These are phyloP conservation scores for Xylariaceae sp. DNA, from an alignment of 2,329 filamentous ascomycete species.

Conservation along the genomic window DNA sequence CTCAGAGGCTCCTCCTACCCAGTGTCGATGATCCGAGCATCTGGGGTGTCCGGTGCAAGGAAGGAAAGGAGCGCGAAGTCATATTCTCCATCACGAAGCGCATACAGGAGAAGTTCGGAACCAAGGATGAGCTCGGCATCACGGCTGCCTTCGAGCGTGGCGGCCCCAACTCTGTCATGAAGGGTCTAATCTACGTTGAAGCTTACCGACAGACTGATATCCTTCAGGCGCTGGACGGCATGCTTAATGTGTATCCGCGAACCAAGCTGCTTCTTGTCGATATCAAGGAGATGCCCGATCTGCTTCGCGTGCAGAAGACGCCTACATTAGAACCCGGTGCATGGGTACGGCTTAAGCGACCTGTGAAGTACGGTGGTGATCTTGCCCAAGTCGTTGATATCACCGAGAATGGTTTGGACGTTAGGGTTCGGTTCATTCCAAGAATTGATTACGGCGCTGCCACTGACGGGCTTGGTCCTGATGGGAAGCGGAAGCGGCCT, in stretches of 20 bases:
- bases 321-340: slow-evolving; percentile 81
- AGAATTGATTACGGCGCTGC: slow-evolving; percentile 87
- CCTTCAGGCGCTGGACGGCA: slow-evolving; percentile 73
- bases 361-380: slow-evolving; percentile 80
- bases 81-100: slow-evolving; percentile 85
- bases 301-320: slow-evolving; percentile 86
- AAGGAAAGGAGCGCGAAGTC: slow-evolving; percentile 92
- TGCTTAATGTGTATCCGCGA: slow-evolving; percentile 87
- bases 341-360: slow-evolving; percentile 84
- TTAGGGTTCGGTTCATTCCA: slow-evolving; percentile 82
- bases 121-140: slow-evolving; percentile 78
- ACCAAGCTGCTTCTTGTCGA: slow-evolving; percentile 85
- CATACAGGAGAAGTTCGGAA: slow-evolving; percentile 74
- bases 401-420: slow-evolving; percentile 87
- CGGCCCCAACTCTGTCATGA: slow-evolving; percentile 74
- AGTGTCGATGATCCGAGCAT: slow-evolving; percentile 95
- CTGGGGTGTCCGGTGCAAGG: slow-evolving; percentile 89
- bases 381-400: slow-evolving; percentile 90
- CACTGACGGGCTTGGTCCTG: slow-evolving; percentile 62
- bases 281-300: slow-evolving; percentile 95
- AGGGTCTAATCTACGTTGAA: slow-evolving; percentile 93
- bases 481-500: slow-evolving; percentile 78
- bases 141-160: slow-evolving; percentile 91
- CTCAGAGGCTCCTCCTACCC: slow-evolving; percentile 82
- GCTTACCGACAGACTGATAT: slow-evolving; percentile 86